Evolutionary conservation across 2,329 filamentous ascomycete genomes (phyloP).

Genomic region (Fusarium dimerum): DNA sequence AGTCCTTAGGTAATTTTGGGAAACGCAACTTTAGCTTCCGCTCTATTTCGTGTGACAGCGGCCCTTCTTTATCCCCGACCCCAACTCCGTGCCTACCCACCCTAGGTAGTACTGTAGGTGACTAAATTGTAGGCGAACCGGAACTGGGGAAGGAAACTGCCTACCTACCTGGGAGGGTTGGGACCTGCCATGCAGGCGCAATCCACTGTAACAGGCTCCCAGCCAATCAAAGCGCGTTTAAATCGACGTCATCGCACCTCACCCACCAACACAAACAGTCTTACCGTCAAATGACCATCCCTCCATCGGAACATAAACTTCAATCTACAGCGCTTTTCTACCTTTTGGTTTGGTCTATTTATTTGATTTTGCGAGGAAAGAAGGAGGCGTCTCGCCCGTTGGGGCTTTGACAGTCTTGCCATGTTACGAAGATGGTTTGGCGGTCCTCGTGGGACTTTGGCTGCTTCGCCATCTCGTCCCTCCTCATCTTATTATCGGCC

Average conservation of each 20-base stretch:
- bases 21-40: too few relatives aligned
- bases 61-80: too few relatives aligned
- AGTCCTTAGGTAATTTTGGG: too few relatives aligned
- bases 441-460: conserved; percentile 5
- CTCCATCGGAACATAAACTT: background rate
- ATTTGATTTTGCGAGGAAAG: background rate
- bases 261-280: background rate
- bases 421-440: conserved; percentile 22
- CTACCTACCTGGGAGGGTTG: too few relatives aligned
- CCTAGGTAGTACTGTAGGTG: too few relatives aligned
- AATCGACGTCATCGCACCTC: background rate
- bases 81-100: too few relatives aligned
- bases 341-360: background rate
- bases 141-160: too few relatives aligned
- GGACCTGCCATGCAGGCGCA: background rate
- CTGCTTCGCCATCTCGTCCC: conserved; percentile 1
- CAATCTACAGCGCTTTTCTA: background rate
- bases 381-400: conserved; percentile 8
- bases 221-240: background rate
- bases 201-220: background rate
- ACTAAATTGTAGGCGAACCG: too few relatives aligned
- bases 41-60: too few relatives aligned
- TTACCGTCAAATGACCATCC: too few relatives aligned
- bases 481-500: conserved; percentile 26
- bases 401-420: conserved; percentile 8